Percentiles rank a stretch among this genome's conserved stretches.
phyloP scores from a whole-genome alignment of 225 moss, liverwort and hornwort genomes.

The Sphagnum contortum region DNA sequence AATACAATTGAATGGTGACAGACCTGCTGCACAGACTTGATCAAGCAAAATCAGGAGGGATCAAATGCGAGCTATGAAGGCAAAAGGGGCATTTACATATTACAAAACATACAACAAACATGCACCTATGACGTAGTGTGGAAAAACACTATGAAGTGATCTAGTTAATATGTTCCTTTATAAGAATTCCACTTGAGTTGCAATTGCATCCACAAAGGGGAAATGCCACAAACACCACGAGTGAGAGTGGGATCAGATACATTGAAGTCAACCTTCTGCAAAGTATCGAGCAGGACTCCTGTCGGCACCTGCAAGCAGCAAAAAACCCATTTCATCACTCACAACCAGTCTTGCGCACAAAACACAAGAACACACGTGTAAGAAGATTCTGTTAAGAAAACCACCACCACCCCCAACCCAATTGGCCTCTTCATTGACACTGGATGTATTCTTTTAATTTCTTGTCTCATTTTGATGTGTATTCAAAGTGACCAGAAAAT shows the following conservation, averaged over 20 bases:
- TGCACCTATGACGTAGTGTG: too few species aligned
- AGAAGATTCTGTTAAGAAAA: neutral
- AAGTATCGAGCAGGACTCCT: slow-evolving; percentile 64
- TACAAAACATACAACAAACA: too few species aligned
- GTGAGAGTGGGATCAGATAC: slow-evolving; percentile 70
- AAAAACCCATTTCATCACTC: too few species aligned
- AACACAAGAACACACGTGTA: neutral
- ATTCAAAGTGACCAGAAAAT: too few species aligned
- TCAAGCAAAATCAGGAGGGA: too few species aligned
- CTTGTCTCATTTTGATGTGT: too few species aligned
- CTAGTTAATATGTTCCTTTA: slow-evolving; percentile 51
- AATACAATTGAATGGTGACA: too few species aligned
- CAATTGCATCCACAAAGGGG: slow-evolving; percentile 84
- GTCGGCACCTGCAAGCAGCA: slow-evolving; percentile 48
- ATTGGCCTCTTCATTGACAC: neutral
- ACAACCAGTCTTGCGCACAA: neutral
- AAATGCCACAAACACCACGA: slow-evolving; percentile 76
- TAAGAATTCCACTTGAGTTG: slow-evolving; percentile 78
- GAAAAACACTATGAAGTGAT: too few species aligned
- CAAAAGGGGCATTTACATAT: too few species aligned
- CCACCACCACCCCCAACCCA: neutral
- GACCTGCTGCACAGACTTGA: too few species aligned
- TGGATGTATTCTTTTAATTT: too few species aligned
- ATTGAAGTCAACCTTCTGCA: slow-evolving; percentile 73
- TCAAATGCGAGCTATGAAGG: too few species aligned